Conservation (phyloP, 2,329 filamentous ascomycete genomes). For the Fusarium palustre region DNA sequence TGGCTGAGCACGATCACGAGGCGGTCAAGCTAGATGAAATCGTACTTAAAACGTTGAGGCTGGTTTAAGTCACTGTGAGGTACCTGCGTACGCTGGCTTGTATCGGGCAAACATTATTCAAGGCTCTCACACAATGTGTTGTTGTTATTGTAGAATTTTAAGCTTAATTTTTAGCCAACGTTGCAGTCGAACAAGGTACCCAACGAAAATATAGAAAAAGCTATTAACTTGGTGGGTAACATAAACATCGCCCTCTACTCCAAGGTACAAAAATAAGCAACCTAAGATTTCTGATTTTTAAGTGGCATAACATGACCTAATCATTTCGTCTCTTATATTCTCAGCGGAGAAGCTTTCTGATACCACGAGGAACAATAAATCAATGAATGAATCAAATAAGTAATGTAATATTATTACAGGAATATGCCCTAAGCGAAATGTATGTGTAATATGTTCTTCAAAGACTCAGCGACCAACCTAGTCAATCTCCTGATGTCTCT, state of each 20-base stretch:
- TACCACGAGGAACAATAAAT: too few relatives aligned
- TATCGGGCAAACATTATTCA: too few relatives aligned
- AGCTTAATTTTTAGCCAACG: not conserved
- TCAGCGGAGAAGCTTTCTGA: too few relatives aligned
- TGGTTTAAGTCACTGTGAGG: not conserved
- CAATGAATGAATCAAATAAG: not conserved
- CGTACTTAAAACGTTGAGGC: not conserved
- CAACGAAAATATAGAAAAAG: too few relatives aligned
- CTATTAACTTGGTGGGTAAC: not conserved
- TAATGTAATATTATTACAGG: not conserved
- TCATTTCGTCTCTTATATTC: too few relatives aligned
- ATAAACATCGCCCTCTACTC: too few relatives aligned
- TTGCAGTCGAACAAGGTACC: too few relatives aligned
- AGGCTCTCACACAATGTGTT: not conserved
- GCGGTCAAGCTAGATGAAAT: not conserved
- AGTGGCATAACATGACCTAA: not conserved
- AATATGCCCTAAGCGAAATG: not conserved
- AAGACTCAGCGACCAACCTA: not conserved
- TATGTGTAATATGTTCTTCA: not conserved
- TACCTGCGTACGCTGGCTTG: not conserved
- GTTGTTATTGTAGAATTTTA: not conserved
- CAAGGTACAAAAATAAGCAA: too few relatives aligned
- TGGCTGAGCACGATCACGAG: not conserved
- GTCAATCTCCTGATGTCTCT: not conserved
- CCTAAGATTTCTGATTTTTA: not conserved